These are phyloP conservation scores for Periconia digitata DNA, from an alignment of 2,329 filamentous ascomycete genomes.

Conservation along the genomic window DNA sequence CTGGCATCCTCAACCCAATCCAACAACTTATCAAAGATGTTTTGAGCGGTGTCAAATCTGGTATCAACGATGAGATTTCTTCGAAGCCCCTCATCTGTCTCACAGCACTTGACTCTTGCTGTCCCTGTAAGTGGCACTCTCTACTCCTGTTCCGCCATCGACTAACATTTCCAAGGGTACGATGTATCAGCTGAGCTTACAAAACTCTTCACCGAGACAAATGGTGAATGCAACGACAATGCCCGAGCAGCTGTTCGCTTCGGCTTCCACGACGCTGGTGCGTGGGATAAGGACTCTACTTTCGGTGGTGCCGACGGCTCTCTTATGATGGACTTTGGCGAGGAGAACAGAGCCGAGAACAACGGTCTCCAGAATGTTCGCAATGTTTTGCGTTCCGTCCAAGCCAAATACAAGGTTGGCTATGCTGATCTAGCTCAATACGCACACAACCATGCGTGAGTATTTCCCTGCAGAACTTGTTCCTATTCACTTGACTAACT, in stretches of 20 bases:
- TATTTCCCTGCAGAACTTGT: no score
- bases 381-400: conserved; percentile 41
- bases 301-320: conserved; percentile 47
- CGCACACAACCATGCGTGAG: conserved; percentile 49
- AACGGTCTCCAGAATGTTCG: conserved; percentile 50
- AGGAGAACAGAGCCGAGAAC: conserved; percentile 44
- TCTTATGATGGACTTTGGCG: conserved; percentile 41
- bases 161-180: conserved; percentile 24
- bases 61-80: conserved; percentile 21
- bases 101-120: conserved; percentile 29
- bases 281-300: conserved; percentile 39
- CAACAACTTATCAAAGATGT: conserved; percentile 31
- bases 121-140: conserved; percentile 24
- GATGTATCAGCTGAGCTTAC: conserved; percentile 36
- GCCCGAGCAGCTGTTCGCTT: conserved; percentile 38
- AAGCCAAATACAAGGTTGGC: conserved; percentile 47
- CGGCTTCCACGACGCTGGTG: conserved; percentile 39
- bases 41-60: conserved; percentile 27
- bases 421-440: conserved; percentile 60
- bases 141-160: not conserved
- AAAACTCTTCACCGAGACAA: conserved; percentile 20
- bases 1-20: conserved; percentile 17
- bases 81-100: conserved; percentile 25
- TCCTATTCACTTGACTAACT: no score
- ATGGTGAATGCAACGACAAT: conserved; percentile 37